Base-by-base conservation (phyloP, 2,329 filamentous ascomycete genomes). In the Microcera coccophila region DNA sequence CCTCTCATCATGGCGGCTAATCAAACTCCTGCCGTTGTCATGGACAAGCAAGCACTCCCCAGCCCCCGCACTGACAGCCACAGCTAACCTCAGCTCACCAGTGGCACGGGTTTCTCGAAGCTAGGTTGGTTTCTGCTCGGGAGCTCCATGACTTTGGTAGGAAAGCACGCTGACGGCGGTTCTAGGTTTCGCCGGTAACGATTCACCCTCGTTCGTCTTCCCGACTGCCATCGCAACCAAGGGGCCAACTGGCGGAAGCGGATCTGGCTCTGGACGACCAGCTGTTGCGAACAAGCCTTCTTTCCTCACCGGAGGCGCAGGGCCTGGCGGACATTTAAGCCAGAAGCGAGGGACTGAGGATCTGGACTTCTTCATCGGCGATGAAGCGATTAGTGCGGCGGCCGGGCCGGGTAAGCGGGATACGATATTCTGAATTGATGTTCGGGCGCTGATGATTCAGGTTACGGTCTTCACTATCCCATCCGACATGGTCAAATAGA, bases 21-120 rank as follows among this genome's bases (percentile, higher is more conserved):
- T 75, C 91, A 97, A 82, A 97, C 93, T 67, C 93, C 93, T 62
- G 93, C 93, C 87, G 93, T 98, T 96, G 93, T 98, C 89, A 98
- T 98, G 91, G 93, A 98, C 93, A 98, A 98, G 93, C 96, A 85
- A 73, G 89, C 79, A 62, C 49, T 67, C 62, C 53, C 59, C 62
- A 51, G 61, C 59, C 46, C 53, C 54, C 55, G 47, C 49, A 48
- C 32, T 54, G 45, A 55, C 49, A 48, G 55, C 44, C 41, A 54
- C 42, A 58, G 55, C 57, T 65, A 62, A 69, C 60, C 41, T 53
- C 48, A 57, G 57, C 49, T 59, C 58, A 61, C 49, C 70, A 98
- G 93, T 85, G 93, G 93, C 76, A 98, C 93, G 74, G 93, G 93
- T 64, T 98, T 94, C 73, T 97, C 93, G 49, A 98, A 98, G 78